phyloP scores from a whole-genome alignment of 768 basidiomycete species.

The Tulasnella sp. region DNA sequence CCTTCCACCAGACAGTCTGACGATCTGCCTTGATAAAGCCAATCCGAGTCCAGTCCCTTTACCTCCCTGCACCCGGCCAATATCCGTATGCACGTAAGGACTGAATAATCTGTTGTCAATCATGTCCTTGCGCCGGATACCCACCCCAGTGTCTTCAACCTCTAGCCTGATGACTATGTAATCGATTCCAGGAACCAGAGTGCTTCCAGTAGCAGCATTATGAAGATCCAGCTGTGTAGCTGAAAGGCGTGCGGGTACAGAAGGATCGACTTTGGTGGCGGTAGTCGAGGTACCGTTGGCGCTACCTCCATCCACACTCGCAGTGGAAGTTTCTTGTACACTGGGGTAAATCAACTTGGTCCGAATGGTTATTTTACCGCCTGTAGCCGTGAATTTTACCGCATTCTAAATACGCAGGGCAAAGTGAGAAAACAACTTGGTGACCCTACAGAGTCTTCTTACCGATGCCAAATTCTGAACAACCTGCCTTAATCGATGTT shows the following conservation, averaged over 20 bases:
- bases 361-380: conserved; percentile 20
- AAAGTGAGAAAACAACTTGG: too few relatives aligned
- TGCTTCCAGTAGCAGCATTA: not conserved
- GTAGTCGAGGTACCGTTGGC: not conserved
- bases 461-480: conserved; percentile 13
- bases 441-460: too few relatives aligned
- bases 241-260: not conserved
- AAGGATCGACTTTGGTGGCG: too few relatives aligned
- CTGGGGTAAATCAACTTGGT: conserved; percentile 22
- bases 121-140: conserved; percentile 15
- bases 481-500: conserved; percentile 24
- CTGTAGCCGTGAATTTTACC: conserved; percentile 21
- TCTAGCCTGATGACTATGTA: conserved; percentile 16
- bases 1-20: conserved; percentile 53
- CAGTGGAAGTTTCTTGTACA: not conserved
- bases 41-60: conserved; percentile 59
- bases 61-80: conserved; percentile 25
- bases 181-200: conserved; percentile 2
- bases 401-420: conserved; percentile 6
- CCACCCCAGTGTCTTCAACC: conserved; percentile 18
- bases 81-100: conserved; percentile 18
- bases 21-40: conserved; percentile 65
- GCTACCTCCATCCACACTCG: not conserved
- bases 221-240: not conserved
- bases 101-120: conserved; percentile 18